Evolutionary conservation across 495 filamentous ascomycete species (phyloP), one percentile per base, ranked within the genome.

Genomic region (Evernia prunastri): DNA sequence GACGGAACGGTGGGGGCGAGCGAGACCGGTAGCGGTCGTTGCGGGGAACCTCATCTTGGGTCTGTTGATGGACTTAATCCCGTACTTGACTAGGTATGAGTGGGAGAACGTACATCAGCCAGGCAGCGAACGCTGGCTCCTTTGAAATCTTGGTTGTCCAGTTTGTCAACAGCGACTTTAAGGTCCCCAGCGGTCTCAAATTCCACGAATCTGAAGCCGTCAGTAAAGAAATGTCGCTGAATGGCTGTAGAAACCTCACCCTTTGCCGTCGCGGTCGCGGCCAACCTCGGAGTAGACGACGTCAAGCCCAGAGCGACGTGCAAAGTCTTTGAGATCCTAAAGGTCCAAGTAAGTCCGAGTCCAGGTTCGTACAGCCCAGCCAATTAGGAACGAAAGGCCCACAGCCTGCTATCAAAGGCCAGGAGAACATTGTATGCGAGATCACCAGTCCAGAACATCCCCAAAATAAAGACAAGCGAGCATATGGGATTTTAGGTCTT

Each of bases 281-380:
- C 87, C 88, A 35, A 95, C 92, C 79, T 99, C 94, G 59, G 92
- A 96, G 73, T 96, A 99, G 65, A 99, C 94, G 68, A 99, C 94
- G 75, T 97, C 95, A 75, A 95, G 84, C 72, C 91, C 91, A 77
- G 92, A 95, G 74, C 92, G 89, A 72, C 94, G 93, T 63, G 94
- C 95, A 75, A 97, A 99, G 77, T 99, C 94, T 90, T 99, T 99
- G 49, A 99, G 85, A 76, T 99, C 95, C 94, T 99, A 89, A n/a
- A 82, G 80, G 81, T 71, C 78, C 75, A 72, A 74, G 82, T 86
- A 78, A 86, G 84, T 84, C 75, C 77, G 70, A 74, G 69, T 81
- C 79, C 80, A 77, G 75, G 73, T 69, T 57, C 66, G 71, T 68
- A 68, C 66, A 63, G 45, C 56, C 65, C 37, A 59, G 62, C 62